phyloP scores from a whole-genome alignment of 352 stramenopile genomes.

The Phytophthora crassamura region DNA sequence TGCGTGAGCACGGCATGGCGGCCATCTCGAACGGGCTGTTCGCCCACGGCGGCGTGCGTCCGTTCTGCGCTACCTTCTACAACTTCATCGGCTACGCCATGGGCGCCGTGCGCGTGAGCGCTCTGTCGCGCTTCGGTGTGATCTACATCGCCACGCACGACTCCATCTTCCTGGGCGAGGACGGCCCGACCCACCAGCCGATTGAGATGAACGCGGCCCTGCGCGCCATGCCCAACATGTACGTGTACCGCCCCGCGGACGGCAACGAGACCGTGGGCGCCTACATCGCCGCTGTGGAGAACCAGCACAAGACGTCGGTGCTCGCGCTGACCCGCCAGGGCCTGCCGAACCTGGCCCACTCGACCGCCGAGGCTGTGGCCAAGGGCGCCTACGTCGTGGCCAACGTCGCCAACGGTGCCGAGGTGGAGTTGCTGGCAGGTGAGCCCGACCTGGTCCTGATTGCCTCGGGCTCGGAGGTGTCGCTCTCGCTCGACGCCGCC shows the following conservation, averaged over 20 bases:
- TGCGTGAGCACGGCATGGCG: slow-evolving; percentile 99
- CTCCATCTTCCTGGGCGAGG: slow-evolving; percentile 99
- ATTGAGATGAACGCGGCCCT: slow-evolving; percentile 98
- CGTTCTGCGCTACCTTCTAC: slow-evolving; percentile 99
- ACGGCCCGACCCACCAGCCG: slow-evolving; percentile 99
- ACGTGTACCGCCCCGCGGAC: slow-evolving; percentile 97
- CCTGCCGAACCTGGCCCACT: slow-evolving; percentile 92
- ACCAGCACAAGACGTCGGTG: slow-evolving; percentile 91
- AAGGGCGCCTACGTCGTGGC: slow-evolving; percentile 92
- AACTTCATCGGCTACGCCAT: slow-evolving; percentile 99
- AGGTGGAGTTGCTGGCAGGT: slow-evolving; percentile 71
- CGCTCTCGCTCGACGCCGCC: slow-evolving; percentile 94
- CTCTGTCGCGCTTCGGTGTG: slow-evolving; percentile 95
- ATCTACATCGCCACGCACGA: slow-evolving; percentile 99
- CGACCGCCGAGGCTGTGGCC: slow-evolving; percentile 89
- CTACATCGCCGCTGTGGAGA: slow-evolving; percentile 92
- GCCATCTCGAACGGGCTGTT: slow-evolving; percentile 99
- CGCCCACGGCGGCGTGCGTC: slow-evolving; percentile 96
- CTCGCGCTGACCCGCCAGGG: slow-evolving; percentile 94
- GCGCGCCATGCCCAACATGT: slow-evolving; percentile 98
- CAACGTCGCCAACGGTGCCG: slow-evolving; percentile 79
- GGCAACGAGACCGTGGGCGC: slow-evolving; percentile 98
- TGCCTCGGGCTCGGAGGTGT: slow-evolving; percentile 96
- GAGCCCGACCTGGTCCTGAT: slow-evolving; percentile 93
- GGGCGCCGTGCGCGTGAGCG: slow-evolving; percentile 94